Percentiles rank a stretch among this genome's conserved stretches.
phyloP scores from a whole-genome alignment of 495 filamentous ascomycete species.

The Xylaria nigripes region DNA sequence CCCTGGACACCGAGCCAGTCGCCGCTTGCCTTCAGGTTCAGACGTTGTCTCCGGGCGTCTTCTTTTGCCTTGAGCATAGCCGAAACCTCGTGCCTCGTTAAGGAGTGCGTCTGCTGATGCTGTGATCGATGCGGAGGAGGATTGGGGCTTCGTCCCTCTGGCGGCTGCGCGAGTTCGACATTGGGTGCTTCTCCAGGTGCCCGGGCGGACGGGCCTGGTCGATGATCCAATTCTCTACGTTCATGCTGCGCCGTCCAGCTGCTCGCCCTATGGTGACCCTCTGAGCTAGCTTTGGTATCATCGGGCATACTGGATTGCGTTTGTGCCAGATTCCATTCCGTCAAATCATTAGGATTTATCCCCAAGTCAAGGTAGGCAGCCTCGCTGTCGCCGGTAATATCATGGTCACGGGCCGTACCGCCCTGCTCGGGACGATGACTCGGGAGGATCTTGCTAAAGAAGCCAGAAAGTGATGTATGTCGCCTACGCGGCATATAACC shows the following conservation, averaged over 20 bases:
- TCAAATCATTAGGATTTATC: constrained; percentile 14
- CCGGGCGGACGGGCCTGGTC: neutral
- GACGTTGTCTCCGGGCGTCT: constrained; percentile 29
- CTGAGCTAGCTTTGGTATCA: constrained; percentile 1
- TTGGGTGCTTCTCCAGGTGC: neutral
- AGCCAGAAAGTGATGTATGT: constrained; percentile 24
- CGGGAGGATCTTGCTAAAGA: constrained; percentile 31
- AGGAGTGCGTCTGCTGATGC: neutral
- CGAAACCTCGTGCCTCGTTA: constrained; percentile 14
- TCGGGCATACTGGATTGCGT: constrained; percentile 6
- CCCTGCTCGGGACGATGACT: constrained; percentile 39
- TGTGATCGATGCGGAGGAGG: constrained; percentile 12
- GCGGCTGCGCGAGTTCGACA: constrained; percentile 10
- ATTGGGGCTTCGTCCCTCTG: constrained; percentile 15
- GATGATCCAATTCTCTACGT: constrained; percentile 6
- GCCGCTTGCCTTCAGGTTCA: constrained; percentile 35
- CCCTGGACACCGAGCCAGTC: constrained; percentile 49
- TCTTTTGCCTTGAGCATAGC: constrained; percentile 30
- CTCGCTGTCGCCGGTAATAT: constrained; percentile 15
- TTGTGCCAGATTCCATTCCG: constrained; percentile 21
- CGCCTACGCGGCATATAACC: constrained; percentile 11
- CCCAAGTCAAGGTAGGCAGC: constrained; percentile 9
- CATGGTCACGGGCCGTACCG: constrained; percentile 24
- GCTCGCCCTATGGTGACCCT: constrained; percentile 8
- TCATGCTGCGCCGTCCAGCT: constrained; percentile 16